Conservation (phyloP, 2,329 filamentous ascomycete species). For the Pseudofabraea citricarpa region DNA sequence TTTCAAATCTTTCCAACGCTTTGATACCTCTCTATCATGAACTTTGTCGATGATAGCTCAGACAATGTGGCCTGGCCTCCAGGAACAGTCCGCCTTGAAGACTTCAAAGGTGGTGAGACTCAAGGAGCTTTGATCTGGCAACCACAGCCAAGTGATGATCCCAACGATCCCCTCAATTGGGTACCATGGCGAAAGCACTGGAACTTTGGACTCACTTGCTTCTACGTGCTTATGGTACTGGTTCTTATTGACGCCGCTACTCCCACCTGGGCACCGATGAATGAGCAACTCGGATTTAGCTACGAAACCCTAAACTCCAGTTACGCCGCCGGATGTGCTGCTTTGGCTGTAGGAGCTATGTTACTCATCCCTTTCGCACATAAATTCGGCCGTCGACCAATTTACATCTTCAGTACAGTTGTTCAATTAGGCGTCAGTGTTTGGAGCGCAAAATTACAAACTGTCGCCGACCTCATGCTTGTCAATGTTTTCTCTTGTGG, state of each 20-base stretch:
- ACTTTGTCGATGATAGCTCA: too few relatives aligned
- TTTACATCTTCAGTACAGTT: constrained; percentile 38
- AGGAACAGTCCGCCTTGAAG: background rate
- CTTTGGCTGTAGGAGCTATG: constrained; percentile 35
- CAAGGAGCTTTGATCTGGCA: constrained; percentile 6
- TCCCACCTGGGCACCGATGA: constrained; percentile 37
- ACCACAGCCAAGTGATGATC: constrained; percentile 10
- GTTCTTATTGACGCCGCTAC: constrained; percentile 17
- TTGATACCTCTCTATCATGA: too few relatives aligned
- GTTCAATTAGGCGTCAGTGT: constrained; percentile 31
- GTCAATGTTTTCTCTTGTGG: constrained; percentile 39
- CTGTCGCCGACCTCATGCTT: constrained; percentile 36
- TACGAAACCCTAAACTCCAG: constrained; percentile 37
- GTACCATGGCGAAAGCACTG: constrained; percentile 33
- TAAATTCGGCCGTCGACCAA: constrained; percentile 39
- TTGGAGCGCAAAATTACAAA: constrained; percentile 40
- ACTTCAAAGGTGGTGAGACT: background rate
- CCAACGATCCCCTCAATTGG: constrained; percentile 34
- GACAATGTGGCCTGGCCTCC: too few relatives aligned
- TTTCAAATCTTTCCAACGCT: too few relatives aligned
- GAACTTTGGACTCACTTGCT: constrained; percentile 36
- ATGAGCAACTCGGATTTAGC: constrained; percentile 37
- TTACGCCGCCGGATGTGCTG: constrained; percentile 37
- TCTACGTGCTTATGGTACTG: constrained; percentile 38
- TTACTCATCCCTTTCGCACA: constrained; percentile 40